Conservation (phyloP, 164 flowering plant species). For the Stephania yunnanensis region DNA sequence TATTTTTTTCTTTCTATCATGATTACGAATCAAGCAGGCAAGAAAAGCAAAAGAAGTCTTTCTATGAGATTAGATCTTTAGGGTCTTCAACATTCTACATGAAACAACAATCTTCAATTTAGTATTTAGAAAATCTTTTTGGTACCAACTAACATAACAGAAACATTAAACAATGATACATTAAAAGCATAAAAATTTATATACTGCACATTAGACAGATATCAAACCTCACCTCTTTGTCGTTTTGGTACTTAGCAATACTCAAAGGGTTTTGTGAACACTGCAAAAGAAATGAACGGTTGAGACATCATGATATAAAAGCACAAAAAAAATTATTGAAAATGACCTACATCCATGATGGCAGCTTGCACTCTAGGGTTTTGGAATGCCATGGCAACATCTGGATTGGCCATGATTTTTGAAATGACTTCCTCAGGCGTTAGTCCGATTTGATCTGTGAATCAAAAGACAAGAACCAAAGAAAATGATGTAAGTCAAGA, state of each 20-base stretch:
- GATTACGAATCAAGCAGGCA: background rate
- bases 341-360: slow-evolving; percentile 80
- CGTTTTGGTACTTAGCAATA: slow-evolving; percentile 86
- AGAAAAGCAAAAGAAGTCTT: background rate
- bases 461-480: slow-evolving; percentile 1
- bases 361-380: slow-evolving; percentile 97
- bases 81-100: background rate
- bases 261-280: slow-evolving; percentile 87
- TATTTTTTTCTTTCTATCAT: too few relatives aligned
- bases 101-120: background rate
- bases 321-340: background rate
- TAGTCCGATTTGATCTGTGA: slow-evolving; percentile 88
- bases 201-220: background rate
- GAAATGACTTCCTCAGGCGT: slow-evolving; percentile 92
- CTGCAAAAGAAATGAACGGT: slow-evolving; percentile 43
- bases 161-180: background rate
- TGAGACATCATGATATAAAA: background rate
- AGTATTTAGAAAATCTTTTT: background rate
- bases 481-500: background rate
- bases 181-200: background rate
- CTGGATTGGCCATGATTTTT: slow-evolving; percentile 96
- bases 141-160: background rate
- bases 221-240: slow-evolving; percentile 67
- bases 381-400: slow-evolving; percentile 92
- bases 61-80: background rate